Base-by-base conservation (phyloP, 768 basidiomycete genomes). In the Rhodosporidiobolus odoratus region DNA sequence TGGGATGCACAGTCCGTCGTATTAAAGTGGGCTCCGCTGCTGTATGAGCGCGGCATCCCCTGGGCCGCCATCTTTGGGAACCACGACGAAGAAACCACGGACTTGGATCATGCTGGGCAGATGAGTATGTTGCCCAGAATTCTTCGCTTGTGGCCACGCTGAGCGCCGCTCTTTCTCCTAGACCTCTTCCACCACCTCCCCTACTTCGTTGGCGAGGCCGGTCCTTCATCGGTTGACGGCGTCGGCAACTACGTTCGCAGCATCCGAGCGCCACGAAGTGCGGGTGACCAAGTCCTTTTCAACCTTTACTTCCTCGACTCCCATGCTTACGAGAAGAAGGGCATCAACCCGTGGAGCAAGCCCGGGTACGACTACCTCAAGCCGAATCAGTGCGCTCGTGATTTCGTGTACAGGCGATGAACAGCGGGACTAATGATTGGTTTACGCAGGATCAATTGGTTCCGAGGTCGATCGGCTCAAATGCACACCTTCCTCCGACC, bases 61-160 rank as follows among this genome's bases (percentile, higher is more conserved):
- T 99, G 94, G 94, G 86, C 91, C 6, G 89, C 87, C 0, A 84
- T 97, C 4, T 94, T 97, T 79, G 95, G 95, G 1, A 97, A 99
- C 77, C 95, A 99, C 79, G 95, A 97, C 75, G 85, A 86, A 53
- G 89, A 93, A 69, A 83, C 52, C 59, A 78, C 77, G 5, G 89
- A 88, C 21, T 74, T 83, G 75, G 75, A 81, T 37, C 86, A 87
- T 72, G 85, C 83, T 38, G 84, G 86, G 25, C 91, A 94, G 76
- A 77, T 91, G 68, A 81, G 82, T 66, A 23, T 9, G 54, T 56
- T 34, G 27, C n/a, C 54, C 69, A 56, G 74, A 21, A 5, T 17
- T 58, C 47, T n/a, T 65, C 27, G n/a, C 16, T 25, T n/a, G n/a
- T 13, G 7, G 13, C 27, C 10, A 30, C n/a, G 12, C 50, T n/a